phyloP scores from a whole-genome alignment of 768 basidiomycete genomes.

The Candolleomyces eurysporus region DNA sequence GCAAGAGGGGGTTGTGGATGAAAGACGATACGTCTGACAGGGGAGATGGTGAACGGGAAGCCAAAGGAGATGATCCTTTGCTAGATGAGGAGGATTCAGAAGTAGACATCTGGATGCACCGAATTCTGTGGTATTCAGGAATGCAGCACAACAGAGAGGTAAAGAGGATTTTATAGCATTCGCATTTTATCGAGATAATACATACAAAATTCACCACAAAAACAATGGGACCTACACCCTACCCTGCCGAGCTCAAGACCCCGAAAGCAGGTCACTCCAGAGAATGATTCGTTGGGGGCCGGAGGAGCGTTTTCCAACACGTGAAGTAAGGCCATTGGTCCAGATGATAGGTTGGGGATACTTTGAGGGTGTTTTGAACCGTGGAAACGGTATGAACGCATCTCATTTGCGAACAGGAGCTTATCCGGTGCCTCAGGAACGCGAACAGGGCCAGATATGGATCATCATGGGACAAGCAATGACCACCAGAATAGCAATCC shows the following conservation, averaged over 20 bases:
- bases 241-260: not conserved
- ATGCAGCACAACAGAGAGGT: too few relatives aligned
- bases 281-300: not conserved
- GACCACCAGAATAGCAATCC: too few relatives aligned
- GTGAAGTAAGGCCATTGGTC: not conserved
- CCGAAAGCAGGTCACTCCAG: not conserved
- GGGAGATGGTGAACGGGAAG: slow-evolving; percentile 35
- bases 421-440: not conserved
- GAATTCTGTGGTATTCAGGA: not conserved
- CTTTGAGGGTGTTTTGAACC: not conserved
- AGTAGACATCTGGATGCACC: not conserved
- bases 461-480: not conserved
- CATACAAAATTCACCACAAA: not conserved
- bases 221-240: not conserved
- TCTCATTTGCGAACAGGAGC: not conserved
- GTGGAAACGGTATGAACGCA: not conserved
- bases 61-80: slow-evolving; percentile 29
- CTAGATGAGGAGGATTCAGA: slow-evolving; percentile 31
- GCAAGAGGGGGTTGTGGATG: slow-evolving; percentile 19
- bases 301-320: not conserved
- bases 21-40: slow-evolving; percentile 21
- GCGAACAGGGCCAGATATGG: not conserved
- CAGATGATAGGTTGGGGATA: not conserved
- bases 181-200: not conserved
- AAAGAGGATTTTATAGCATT: not conserved